phyloP scores from a whole-genome alignment of 139 green algal species.

The Asterochloris sp. region DNA sequence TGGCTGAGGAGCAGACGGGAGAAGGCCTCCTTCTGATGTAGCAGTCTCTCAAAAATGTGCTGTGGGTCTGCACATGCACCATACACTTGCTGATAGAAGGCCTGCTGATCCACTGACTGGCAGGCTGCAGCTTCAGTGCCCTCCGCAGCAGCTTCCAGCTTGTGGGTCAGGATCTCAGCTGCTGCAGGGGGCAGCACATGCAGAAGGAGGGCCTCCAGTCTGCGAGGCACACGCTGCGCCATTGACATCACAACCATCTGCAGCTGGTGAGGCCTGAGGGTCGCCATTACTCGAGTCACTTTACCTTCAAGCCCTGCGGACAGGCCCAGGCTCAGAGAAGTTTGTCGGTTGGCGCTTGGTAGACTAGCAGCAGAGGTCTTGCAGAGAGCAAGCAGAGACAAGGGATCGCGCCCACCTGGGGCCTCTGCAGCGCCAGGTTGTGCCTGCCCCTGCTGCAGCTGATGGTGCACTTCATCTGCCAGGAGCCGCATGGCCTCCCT shows the following conservation, averaged over 20 bases:
- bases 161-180: constrained; percentile 20
- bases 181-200: constrained; percentile 12
- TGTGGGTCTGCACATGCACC: neutral
- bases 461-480: too few relatives aligned
- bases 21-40: constrained; percentile 7
- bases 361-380: too few relatives aligned
- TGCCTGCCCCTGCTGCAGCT: too few relatives aligned
- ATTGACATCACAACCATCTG: constrained; percentile 18
- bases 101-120: neutral
- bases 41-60: neutral
- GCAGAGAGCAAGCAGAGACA: too few relatives aligned
- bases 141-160: constrained; percentile 10
- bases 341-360: too few relatives aligned
- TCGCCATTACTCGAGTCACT: constrained; percentile 16
- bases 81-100: constrained; percentile 6
- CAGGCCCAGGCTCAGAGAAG: neutral
- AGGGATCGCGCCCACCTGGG: too few relatives aligned
- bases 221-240: constrained; percentile 1
- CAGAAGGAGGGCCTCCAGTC: constrained; percentile 18
- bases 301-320: neutral
- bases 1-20: neutral
- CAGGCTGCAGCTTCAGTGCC: neutral
- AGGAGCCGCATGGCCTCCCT: too few relatives aligned
- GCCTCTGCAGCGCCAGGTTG: too few relatives aligned
- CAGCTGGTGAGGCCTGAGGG: neutral